Percentiles rank a stretch among this genome's conserved stretches.
Evolutionary conservation across 225 moss, liverwort and hornwort genomes (phyloP).

Genomic region (Pseudisothecium myosuroides): DNA sequence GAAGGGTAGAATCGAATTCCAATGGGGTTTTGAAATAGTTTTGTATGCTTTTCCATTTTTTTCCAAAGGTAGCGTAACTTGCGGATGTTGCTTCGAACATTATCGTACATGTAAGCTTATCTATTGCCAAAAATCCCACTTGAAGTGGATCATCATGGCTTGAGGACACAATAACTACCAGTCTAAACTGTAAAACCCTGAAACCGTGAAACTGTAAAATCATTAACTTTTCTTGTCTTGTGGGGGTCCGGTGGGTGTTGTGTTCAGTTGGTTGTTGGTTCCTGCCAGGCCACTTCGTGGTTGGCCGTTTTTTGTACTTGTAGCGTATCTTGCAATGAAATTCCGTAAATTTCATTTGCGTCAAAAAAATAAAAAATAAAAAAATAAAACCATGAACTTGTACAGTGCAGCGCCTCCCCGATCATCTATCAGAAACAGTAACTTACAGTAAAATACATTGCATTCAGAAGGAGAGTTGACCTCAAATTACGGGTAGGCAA

Average conservation of each 20-base stretch:
- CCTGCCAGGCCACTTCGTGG: too few relatives aligned
- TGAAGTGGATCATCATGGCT: neutral
- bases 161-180: neutral
- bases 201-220: neutral
- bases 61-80: neutral
- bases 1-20: neutral
- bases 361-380: too few relatives aligned
- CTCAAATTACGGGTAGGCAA: neutral
- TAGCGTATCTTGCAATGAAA: too few relatives aligned
- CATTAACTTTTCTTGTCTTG: too few relatives aligned
- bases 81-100: neutral
- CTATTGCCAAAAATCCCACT: neutral
- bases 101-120: neutral
- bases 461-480: neutral
- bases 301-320: too few relatives aligned
- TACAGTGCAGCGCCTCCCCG: neutral
- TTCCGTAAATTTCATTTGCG: too few relatives aligned
- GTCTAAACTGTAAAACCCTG: neutral
- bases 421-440: neutral
- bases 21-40: neutral
- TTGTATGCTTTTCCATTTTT: neutral
- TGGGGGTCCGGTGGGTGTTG: too few relatives aligned
- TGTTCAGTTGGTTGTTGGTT: too few relatives aligned
- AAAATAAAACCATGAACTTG: neutral
- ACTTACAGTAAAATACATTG: too few relatives aligned